Percentiles rank a stretch among this genome's conserved stretches.
Conservation (phyloP, 2,329 filamentous ascomycete genomes). For the Elsinoe perseae region DNA sequence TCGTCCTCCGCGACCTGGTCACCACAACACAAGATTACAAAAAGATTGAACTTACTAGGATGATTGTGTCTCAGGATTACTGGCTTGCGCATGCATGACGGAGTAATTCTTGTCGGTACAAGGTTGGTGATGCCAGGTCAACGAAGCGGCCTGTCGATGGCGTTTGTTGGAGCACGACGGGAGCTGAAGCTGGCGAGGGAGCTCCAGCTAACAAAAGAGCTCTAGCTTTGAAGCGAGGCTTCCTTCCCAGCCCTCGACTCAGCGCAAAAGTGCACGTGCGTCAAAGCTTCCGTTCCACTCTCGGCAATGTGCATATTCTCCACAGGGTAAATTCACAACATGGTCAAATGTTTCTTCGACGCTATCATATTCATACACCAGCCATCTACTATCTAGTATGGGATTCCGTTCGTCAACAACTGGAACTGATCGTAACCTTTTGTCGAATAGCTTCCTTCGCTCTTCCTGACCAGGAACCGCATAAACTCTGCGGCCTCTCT, state of each 20-base stretch:
- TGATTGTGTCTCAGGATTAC: neutral
- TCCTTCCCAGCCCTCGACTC: neutral
- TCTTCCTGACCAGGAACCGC: constrained; percentile 80
- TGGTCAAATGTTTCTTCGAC: neutral
- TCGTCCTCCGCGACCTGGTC: neutral
- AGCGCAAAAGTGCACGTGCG: neutral
- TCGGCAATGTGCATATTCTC: neutral
- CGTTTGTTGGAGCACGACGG: neutral
- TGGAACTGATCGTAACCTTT: constrained; percentile 98
- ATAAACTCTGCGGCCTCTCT: constrained; percentile 93
- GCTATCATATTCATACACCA: neutral
- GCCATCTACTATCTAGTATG: constrained; percentile 53
- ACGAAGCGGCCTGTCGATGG: constrained; percentile 5
- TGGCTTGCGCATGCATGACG: neutral
- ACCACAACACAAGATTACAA: neutral
- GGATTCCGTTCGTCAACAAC: constrained; percentile 92
- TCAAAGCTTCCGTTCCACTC: neutral
- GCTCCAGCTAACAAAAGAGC: neutral
- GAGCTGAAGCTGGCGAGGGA: constrained; percentile 5
- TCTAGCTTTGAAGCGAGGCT: neutral
- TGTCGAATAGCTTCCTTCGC: constrained; percentile 82
- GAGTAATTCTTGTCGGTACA: neutral
- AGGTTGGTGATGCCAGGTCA: constrained; percentile 11
- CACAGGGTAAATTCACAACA: neutral
- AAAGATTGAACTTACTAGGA: constrained; percentile 1